phyloP scores from a whole-genome alignment of 306 rosid genomes.

The Begonia loranthoides region DNA sequence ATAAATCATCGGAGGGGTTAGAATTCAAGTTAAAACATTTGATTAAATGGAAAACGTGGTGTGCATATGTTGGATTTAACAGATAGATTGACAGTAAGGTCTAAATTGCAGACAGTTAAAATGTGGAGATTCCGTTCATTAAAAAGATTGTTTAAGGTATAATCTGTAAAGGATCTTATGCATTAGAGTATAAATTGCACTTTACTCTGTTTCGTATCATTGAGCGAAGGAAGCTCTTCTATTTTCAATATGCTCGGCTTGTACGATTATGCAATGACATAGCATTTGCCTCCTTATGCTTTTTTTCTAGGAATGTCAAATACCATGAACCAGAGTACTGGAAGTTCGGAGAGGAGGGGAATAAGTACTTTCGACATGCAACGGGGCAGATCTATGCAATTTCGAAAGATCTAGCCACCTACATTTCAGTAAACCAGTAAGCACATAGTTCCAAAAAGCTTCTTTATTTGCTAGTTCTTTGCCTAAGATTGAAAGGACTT shows the following conservation, averaged over 20 bases:
- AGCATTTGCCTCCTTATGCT: not conserved
- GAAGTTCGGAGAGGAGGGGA: slow-evolving; percentile 98
- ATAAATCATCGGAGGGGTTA: no score
- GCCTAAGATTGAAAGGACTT: no score
- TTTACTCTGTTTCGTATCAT: no score
- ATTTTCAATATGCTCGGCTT: not conserved
- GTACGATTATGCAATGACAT: not conserved
- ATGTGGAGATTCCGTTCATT: not conserved
- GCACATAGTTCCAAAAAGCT: slow-evolving; percentile 11
- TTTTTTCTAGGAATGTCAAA: slow-evolving; percentile 57
- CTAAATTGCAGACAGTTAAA: no score
- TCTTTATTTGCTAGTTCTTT: no score
- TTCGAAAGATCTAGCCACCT: slow-evolving; percentile 84
- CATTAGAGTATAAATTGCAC: no score
- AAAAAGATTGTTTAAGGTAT: not conserved
- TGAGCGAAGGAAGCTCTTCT: no score
- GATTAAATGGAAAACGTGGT: no score
- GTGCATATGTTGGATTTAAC: no score
- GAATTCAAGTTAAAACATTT: no score
- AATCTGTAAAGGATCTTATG: no score
- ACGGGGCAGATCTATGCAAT: slow-evolving; percentile 97
- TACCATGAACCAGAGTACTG: slow-evolving; percentile 96
- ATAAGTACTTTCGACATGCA: slow-evolving; percentile 93
- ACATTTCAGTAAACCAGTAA: slow-evolving; percentile 80
- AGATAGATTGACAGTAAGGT: no score